These are phyloP conservation scores for Cyclospora cayetanensis DNA, from an alignment of 169 alveolate species.

Conservation along the genomic window DNA sequence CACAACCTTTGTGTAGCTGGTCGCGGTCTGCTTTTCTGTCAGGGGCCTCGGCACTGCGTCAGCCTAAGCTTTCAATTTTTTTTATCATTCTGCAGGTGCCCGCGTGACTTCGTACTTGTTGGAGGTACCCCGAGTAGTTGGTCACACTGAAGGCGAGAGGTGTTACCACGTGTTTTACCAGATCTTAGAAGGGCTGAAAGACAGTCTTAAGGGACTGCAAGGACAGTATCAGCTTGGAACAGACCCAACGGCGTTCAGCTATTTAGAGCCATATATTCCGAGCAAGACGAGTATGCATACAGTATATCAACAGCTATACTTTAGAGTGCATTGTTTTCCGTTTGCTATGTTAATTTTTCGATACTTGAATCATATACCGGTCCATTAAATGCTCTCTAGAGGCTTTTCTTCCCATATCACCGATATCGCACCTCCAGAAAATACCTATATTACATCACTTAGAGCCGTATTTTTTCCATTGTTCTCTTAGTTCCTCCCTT, in stretches of 20 bases:
- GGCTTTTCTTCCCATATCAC: no score
- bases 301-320: no score
- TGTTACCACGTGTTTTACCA: conserved; percentile 97
- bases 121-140: conserved; percentile 82
- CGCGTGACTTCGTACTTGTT: conserved; percentile 60
- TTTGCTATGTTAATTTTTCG: no score
- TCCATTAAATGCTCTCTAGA: no score
- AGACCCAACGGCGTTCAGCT: conserved; percentile 39
- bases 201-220: conserved; percentile 4
- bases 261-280: conserved; percentile 12
- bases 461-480: no score
- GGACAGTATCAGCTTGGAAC: conserved; percentile 14
- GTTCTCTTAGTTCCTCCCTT: neutral
- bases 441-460: no score
- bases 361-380: no score
- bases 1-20: no score
- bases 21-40: no score
- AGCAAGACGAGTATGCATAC: neutral
- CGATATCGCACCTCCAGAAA: no score
- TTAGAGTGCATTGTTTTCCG: no score
- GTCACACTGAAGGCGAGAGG: conserved; percentile 91
- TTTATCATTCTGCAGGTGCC: conserved; percentile 26
- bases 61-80: conserved; percentile 3
- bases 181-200: conserved; percentile 88
- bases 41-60: no score